Evolutionary conservation across 2,329 filamentous ascomycete species (phyloP).

Genomic region (Colletotrichum shisoi): DNA sequence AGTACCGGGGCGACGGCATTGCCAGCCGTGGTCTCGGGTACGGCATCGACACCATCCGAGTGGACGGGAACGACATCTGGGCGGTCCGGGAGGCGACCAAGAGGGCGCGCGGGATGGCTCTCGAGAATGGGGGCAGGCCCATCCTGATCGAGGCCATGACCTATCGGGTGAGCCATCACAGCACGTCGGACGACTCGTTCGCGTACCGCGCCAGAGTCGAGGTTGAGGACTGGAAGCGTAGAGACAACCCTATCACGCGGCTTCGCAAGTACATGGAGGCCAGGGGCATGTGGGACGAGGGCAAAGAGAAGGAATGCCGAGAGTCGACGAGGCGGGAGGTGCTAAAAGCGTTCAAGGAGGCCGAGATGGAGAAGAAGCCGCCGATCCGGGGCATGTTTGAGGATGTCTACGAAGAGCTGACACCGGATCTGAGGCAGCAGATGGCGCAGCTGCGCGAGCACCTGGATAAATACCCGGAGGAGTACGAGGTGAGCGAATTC

Average conservation of each 20-base stretch:
- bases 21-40: constrained; percentile 87
- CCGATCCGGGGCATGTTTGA: constrained; percentile 77
- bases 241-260: constrained; percentile 87
- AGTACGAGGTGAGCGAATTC: constrained; percentile 84
- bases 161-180: constrained; percentile 97
- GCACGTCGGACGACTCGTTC: constrained; percentile 95
- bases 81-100: constrained; percentile 83
- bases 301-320: constrained; percentile 76
- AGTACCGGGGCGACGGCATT: constrained; percentile 91
- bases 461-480: constrained; percentile 84
- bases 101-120: constrained; percentile 77
- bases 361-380: constrained; percentile 82
- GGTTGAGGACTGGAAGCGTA: constrained; percentile 92
- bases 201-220: constrained; percentile 93
- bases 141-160: constrained; percentile 95
- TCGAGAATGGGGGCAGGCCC: constrained; percentile 80
- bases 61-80: constrained; percentile 95
- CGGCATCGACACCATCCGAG: constrained; percentile 90
- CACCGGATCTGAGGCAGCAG: constrained; percentile 78
- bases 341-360: constrained; percentile 82
- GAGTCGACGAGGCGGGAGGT: constrained; percentile 75
- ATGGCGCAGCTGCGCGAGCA: constrained; percentile 75
- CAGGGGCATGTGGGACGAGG: constrained; percentile 83
- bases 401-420: constrained; percentile 88
- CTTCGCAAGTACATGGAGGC: constrained; percentile 91